These are phyloP conservation scores for Tetradesmus obliquus DNA, from an alignment of 139 green algal genomes.

Conservation along the genomic window DNA sequence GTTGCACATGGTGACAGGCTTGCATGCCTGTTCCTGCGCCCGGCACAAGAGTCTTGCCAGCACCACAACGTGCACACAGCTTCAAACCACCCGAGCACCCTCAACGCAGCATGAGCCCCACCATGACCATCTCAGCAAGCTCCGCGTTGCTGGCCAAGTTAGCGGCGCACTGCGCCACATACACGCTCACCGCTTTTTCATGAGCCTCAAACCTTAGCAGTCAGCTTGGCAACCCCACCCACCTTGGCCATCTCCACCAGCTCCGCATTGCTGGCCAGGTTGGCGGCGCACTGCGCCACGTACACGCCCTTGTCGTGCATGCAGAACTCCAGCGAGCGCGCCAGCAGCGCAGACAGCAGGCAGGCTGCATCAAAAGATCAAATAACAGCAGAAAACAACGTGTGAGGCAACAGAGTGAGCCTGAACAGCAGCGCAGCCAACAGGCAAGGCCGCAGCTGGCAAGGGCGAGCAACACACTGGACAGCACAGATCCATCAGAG, in stretches of 20 bases:
- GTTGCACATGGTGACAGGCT: too few relatives aligned
- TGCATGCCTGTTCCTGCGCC: too few relatives aligned
- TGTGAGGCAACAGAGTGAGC: constrained; percentile 3
- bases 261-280: constrained; percentile 15
- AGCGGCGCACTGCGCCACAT: background rate
- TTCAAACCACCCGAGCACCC: background rate
- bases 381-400: background rate
- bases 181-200: background rate
- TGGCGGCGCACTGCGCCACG: constrained; percentile 43
- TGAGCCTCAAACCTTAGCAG: background rate
- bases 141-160: background rate
- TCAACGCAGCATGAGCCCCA: background rate
- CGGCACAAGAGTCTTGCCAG: background rate
- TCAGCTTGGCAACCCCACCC: background rate
- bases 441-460: background rate
- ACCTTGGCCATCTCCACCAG: constrained; percentile 34
- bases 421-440: background rate
- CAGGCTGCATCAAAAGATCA: constrained; percentile 1
- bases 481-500: too few relatives aligned
- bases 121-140: background rate
- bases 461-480: too few relatives aligned
- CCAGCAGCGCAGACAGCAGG: constrained; percentile 42
- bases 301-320: constrained; percentile 54
- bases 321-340: constrained; percentile 42
- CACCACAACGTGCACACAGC: too few relatives aligned